Evolutionary conservation across 129 eudicot genomes (phyloP).

Genomic region (Silybum marianum): DNA sequence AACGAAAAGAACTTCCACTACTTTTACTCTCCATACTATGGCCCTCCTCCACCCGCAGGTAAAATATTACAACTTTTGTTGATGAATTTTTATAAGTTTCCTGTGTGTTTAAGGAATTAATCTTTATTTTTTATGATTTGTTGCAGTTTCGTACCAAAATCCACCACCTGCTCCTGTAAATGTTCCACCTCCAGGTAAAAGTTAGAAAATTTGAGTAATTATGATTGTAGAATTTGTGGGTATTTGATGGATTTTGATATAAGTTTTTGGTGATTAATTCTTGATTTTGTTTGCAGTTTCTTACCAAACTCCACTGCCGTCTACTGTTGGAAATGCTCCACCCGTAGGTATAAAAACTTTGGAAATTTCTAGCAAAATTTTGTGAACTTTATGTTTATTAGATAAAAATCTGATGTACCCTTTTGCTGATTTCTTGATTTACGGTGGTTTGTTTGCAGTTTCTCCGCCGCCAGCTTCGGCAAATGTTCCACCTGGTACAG

Average conservation of each 20-base stretch:
- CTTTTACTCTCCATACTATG: conserved; percentile 26
- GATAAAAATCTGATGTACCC: not conserved
- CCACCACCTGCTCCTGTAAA: not conserved
- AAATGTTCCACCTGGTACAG: conserved; percentile 21
- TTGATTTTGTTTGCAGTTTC: conserved; percentile 15
- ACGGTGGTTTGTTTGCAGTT: conserved; percentile 3
- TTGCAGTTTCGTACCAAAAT: not conserved
- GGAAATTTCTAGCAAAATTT: not conserved
- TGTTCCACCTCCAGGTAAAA: not conserved
- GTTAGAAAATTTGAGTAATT: not conserved
- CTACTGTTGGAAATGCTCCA: not conserved
- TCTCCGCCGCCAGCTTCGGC: conserved; percentile 24
- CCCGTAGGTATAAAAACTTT: conserved; percentile 10
- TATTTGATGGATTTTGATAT: not conserved
- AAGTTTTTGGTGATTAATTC: conserved; percentile 11
- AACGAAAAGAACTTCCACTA: conserved; percentile 31
- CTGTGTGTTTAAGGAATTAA: not conserved
- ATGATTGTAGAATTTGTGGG: not conserved
- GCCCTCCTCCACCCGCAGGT: conserved; percentile 30
- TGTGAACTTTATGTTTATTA: not conserved
- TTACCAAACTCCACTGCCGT: conserved; percentile 7
- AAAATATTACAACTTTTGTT: not conserved
- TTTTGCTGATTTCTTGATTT: not conserved
- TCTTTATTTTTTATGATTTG: not conserved
- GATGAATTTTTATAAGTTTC: not conserved